Conservation (phyloP, 148 eudicot genomes). For the Heliosperma pusillum region DNA sequence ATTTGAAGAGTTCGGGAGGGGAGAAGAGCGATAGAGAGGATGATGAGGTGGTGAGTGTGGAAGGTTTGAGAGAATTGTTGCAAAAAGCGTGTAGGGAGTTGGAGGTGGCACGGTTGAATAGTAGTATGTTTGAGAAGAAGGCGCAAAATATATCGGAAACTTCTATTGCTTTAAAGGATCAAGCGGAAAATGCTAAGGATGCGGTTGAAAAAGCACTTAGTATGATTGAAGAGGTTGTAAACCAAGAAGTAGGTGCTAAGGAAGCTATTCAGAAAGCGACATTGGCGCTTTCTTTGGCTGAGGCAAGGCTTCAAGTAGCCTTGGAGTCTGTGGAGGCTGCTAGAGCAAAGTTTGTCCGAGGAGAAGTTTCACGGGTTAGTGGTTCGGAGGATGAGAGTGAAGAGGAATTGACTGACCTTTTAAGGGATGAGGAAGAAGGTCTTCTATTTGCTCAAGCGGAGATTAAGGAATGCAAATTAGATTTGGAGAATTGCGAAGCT, state of each 20-base stretch:
- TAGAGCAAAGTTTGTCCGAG: slow-evolving; percentile 33
- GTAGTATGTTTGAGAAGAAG: slow-evolving; percentile 82
- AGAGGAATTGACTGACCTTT: slow-evolving; percentile 33
- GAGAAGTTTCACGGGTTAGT: slow-evolving; percentile 31
- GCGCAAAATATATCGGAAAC: slow-evolving; percentile 87
- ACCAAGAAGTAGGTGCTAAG: slow-evolving; percentile 64
- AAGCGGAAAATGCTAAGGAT: slow-evolving; percentile 66
- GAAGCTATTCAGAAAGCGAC: slow-evolving; percentile 79
- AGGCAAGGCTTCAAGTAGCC: slow-evolving; percentile 75
- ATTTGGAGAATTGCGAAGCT: slow-evolving; percentile 59
- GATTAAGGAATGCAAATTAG: slow-evolving; percentile 44
- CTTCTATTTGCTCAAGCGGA: slow-evolving; percentile 60
- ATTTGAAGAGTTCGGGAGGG: slow-evolving; percentile 36
- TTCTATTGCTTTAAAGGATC: slow-evolving; percentile 76
- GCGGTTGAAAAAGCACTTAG: slow-evolving; percentile 44
- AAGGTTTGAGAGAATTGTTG: slow-evolving; percentile 56
- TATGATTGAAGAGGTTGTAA: slow-evolving; percentile 51
- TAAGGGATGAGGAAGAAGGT: slow-evolving; percentile 50
- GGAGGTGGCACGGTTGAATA: slow-evolving; percentile 72
- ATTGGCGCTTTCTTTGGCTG: slow-evolving; percentile 79
- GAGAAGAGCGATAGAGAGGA: slow-evolving; percentile 43
- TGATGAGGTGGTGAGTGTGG: slow-evolving; percentile 43
- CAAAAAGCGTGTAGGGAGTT: slow-evolving; percentile 72
- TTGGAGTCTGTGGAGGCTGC: slow-evolving; percentile 54
- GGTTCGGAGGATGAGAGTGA: slow-evolving; percentile 43